Conservation (phyloP, 176 grass and related monocot species). For the Zea luxurians region DNA sequence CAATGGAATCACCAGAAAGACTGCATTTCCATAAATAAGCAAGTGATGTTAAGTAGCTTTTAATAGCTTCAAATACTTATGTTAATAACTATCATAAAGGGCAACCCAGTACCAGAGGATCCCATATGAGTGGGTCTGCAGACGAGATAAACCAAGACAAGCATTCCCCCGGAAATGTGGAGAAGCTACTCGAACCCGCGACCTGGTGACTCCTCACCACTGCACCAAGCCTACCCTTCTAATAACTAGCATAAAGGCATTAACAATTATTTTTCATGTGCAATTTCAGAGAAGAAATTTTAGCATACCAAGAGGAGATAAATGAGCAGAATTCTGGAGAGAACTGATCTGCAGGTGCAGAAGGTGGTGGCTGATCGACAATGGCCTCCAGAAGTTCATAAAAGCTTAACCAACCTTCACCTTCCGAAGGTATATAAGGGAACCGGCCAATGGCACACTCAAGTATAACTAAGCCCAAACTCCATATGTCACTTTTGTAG, state of each 20-base stretch:
- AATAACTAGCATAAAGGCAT: neutral
- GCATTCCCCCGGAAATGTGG: too few species aligned
- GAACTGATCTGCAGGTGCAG: slow-evolving; percentile 87
- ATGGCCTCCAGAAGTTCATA: slow-evolving; percentile 97
- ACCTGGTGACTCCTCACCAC: too few species aligned
- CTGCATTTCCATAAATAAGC: slow-evolving; percentile 1
- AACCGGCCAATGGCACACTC: slow-evolving; percentile 95
- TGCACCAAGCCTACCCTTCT: too few species aligned
- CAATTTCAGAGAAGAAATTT: slow-evolving; percentile 10
- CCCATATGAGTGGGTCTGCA: too few species aligned
- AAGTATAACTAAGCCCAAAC: slow-evolving; percentile 96
- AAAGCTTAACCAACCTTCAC: slow-evolving; percentile 83
- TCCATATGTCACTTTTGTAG: slow-evolving; percentile 98
- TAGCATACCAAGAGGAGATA: slow-evolving; percentile 76
- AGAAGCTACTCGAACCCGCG: too few species aligned
- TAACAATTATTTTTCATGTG: slow-evolving; percentile 10
- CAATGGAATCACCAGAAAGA: slow-evolving; percentile 7
- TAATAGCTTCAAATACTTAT: neutral
- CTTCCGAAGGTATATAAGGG: slow-evolving; percentile 82
- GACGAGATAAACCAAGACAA: too few species aligned
- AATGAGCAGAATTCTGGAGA: slow-evolving; percentile 96
- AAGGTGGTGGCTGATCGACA: slow-evolving; percentile 96
- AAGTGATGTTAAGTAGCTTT: neutral
- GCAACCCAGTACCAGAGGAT: too few species aligned
- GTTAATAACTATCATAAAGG: neutral